These are phyloP conservation scores for Nephelium lappaceum DNA, from an alignment of 345 rosid species.

Conservation along the genomic window DNA sequence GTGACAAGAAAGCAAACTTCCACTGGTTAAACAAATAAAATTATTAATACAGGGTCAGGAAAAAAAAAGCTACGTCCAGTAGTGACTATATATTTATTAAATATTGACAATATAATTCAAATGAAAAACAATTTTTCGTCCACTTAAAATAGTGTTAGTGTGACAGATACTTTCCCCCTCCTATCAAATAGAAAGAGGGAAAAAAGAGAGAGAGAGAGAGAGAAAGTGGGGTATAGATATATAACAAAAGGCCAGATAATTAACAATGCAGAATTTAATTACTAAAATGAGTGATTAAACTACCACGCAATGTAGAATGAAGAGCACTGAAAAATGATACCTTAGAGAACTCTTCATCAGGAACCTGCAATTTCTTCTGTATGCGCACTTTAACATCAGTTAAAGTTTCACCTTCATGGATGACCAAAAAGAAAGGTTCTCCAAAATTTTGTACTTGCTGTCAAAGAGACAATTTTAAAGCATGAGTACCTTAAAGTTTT, in stretches of 20 bases:
- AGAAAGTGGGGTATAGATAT: neutral
- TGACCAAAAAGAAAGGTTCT: conserved; percentile 92
- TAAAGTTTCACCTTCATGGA: conserved; percentile 89
- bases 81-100: no score
- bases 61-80: neutral
- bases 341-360: conserved; percentile 91
- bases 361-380: conserved; percentile 82
- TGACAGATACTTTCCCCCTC: no score
- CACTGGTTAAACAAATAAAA: conserved; percentile 52
- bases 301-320: neutral
- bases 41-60: neutral
- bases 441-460: conserved; percentile 97
- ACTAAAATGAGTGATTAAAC: neutral
- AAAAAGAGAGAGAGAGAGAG: no score
- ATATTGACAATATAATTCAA: neutral
- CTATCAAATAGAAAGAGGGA: no score
- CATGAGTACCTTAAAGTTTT: neutral
- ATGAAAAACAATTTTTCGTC: no score
- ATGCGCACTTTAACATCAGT: conserved; percentile 74
- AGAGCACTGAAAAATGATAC: conserved; percentile 33
- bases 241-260: neutral
- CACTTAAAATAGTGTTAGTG: no score
- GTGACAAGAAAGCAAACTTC: conserved; percentile 88
- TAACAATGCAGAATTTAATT: neutral
- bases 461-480: conserved; percentile 18